Evolutionary conservation across 208 protist species (phyloP), one percentile per base, ranked within the genome.

Genomic region (Zelonia costaricensis): DNA sequence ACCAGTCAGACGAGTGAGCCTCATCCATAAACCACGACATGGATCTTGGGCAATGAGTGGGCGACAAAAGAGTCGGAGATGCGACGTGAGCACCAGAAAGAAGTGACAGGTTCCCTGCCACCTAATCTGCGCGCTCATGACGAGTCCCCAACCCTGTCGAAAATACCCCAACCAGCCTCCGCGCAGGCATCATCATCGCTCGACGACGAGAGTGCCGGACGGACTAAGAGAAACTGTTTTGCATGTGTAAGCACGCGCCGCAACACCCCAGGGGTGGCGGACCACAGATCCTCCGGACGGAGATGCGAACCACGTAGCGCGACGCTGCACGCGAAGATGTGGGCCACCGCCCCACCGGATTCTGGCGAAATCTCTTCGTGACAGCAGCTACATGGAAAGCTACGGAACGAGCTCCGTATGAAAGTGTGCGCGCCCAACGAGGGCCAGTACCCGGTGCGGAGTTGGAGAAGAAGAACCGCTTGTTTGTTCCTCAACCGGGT

Each of bases 341-440:
- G 33, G 33, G 33, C 33, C 10, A 38, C 33, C 33, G 33, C 33
- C 10, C 33, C 33, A 4, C 33, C 33, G 4, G 33, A 38, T 38
- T 46, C 42, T 46, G 20, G 42, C 42, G 42, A 46, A 23, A n/a
- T 23, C 13, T 25, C 42, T 46, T 46, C 42, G 15, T 23, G n/a
- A 15, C 42, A 46, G 42, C 42, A 23, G 20, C 42, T 25, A 46
- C 42, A 46, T 25, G 13, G n/a, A 15, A 46, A 46, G 5, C 5
- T 23, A n/a, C 42, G 20, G 6, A 46, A 46, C 5, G 7, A 15
- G n/a, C 20, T 46, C 8, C 20, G 42, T 15, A 46, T n/a, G 20
- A 46, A 46, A 46, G 42, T 46, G 20, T 46, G 42, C 42, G 20
- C 42, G n/a, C 42, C 42, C 42, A 23, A 46, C 20, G 42, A 46